Percentiles rank a stretch among this genome's conserved stretches.
phyloP scores from a whole-genome alignment of 78 protist species.

The Carpediemonas membranifera region DNA sequence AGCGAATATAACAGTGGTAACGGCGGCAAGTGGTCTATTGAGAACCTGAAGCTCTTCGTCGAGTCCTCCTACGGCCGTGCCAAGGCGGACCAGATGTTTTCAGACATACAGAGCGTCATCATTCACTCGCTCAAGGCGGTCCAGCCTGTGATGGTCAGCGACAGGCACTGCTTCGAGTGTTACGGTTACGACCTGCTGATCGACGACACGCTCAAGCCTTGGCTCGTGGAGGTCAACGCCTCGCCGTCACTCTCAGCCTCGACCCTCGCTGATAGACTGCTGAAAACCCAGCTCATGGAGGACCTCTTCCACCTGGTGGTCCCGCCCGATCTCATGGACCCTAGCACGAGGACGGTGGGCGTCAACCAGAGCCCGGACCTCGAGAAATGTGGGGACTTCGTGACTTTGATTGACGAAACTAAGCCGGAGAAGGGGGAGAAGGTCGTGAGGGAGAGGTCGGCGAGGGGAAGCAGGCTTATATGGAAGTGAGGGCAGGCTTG shows the following conservation, averaged over 20 bases:
- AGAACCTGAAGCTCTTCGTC: conserved; percentile 1
- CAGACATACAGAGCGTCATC: conserved; percentile 26
- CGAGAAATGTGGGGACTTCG: too few relatives aligned
- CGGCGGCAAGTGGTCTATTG: conserved; percentile 23
- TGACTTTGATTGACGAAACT: background rate
- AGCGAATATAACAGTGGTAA: conserved; percentile 22
- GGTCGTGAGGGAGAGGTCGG: background rate
- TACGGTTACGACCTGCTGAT: conserved; percentile 57
- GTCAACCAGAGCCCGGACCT: too few relatives aligned
- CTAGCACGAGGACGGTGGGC: too few relatives aligned
- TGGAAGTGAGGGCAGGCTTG: too few relatives aligned
- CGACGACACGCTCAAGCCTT: conserved; percentile 48
- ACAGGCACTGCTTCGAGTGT: conserved; percentile 63
- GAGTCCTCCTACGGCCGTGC: conserved; percentile 12
- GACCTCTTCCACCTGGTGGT: conserved; percentile 45
- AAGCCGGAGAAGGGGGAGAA: background rate
- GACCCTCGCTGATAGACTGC: conserved; percentile 42
- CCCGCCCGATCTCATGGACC: too few relatives aligned
- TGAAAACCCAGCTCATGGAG: conserved; percentile 39
- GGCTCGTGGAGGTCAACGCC: conserved; percentile 56
- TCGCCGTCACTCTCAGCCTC: conserved; percentile 7
- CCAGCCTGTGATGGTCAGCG: conserved; percentile 47
- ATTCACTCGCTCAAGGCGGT: conserved; percentile 29
- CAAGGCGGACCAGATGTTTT: conserved; percentile 16
- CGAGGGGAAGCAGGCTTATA: too few relatives aligned